Evolutionary conservation across 140 eudicot species (phyloP).

Genomic region (Oenanthe javanica): DNA sequence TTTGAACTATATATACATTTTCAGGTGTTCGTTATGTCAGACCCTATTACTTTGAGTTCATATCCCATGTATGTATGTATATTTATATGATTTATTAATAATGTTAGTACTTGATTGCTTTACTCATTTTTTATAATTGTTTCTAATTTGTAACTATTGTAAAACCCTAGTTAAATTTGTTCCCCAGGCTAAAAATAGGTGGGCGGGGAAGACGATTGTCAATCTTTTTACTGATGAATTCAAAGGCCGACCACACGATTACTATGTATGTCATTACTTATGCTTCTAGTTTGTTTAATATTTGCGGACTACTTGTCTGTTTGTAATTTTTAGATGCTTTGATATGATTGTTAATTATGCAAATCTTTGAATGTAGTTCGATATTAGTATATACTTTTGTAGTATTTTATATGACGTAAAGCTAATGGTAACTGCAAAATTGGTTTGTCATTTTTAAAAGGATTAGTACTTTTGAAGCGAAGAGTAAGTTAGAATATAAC

Average conservation of each 20-base stretch:
- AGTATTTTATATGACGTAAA: background rate
- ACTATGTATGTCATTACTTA: constrained; percentile 36
- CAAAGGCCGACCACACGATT: constrained; percentile 75
- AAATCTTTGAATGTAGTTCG: background rate
- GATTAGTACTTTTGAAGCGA: background rate
- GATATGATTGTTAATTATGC: background rate
- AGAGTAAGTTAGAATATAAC: background rate
- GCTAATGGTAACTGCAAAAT: background rate
- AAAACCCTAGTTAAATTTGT: constrained; percentile 23
- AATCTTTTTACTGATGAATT: constrained; percentile 86
- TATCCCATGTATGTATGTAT: constrained; percentile 59
- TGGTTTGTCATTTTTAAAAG: background rate
- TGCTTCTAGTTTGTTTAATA: background rate
- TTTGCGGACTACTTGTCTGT: background rate
- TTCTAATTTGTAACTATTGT: background rate
- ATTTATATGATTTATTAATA: background rate
- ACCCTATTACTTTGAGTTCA: constrained; percentile 97
- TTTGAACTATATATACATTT: background rate
- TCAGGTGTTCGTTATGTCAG: constrained; percentile 88
- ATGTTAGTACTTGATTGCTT: background rate
- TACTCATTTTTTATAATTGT: background rate
- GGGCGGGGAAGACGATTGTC: constrained; percentile 93
- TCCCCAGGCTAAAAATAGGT: constrained; percentile 66
- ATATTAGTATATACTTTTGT: background rate
- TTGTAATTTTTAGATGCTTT: background rate